Evolutionary conservation across 352 stramenopile species (phyloP).

Genomic region (Phytopythium kandeliae): DNA sequence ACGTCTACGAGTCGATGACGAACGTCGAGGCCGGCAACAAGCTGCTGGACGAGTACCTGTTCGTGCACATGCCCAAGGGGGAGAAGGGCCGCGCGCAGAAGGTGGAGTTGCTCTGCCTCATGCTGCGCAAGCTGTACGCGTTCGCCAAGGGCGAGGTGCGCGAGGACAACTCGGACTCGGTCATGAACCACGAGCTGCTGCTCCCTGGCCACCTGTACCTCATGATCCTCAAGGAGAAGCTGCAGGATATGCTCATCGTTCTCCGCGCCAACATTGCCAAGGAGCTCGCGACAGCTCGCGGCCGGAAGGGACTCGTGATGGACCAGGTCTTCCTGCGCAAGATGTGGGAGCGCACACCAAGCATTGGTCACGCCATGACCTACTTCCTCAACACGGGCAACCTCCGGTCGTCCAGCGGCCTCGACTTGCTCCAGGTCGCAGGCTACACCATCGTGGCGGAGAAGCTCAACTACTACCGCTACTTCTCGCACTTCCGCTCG

Average conservation of each 20-base stretch:
- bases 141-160: slow-evolving; percentile 93
- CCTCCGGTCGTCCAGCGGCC: slow-evolving; percentile 93
- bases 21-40: slow-evolving; percentile 89
- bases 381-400: slow-evolving; percentile 99
- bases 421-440: slow-evolving; percentile 97
- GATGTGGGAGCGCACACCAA: slow-evolving; percentile 86
- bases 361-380: slow-evolving; percentile 94
- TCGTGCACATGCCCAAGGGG: slow-evolving; percentile 94
- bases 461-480: slow-evolving; percentile 99
- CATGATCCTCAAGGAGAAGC: slow-evolving; percentile 99
- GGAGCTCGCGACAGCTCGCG: slow-evolving; percentile 32
- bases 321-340: slow-evolving; percentile 92
- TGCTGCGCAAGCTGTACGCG: slow-evolving; percentile 98
- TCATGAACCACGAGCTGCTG: slow-evolving; percentile 98
- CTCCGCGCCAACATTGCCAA: slow-evolving; percentile 82
- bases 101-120: slow-evolving; percentile 93
- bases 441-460: slow-evolving; percentile 99
- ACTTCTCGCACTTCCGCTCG: slow-evolving; percentile 98
- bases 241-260: slow-evolving; percentile 90
- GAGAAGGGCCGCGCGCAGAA: slow-evolving; percentile 86
- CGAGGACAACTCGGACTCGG: slow-evolving; percentile 97
- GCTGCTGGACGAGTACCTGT: slow-evolving; percentile 93
- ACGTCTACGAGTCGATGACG: slow-evolving; percentile 75
- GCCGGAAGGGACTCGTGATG: slow-evolving; percentile 59
- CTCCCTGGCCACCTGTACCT: slow-evolving; percentile 94